These are phyloP conservation scores for Entamoeba invadens DNA, from an alignment of 208 protist species.

Conservation along the genomic window DNA sequence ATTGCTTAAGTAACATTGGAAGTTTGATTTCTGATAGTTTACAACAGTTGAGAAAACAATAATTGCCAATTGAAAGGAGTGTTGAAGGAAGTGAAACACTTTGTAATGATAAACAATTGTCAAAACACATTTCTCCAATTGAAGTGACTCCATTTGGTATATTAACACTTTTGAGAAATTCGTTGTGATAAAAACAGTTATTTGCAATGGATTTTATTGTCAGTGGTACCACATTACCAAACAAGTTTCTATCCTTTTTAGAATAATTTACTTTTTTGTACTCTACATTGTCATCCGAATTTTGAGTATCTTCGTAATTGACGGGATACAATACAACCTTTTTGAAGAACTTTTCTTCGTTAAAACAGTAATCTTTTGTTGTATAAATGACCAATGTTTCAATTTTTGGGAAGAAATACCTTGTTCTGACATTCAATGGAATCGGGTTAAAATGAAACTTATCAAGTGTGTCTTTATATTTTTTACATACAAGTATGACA, in stretches of 20 bases:
- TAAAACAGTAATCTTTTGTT: neutral
- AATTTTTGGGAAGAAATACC: neutral
- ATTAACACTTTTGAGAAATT: neutral
- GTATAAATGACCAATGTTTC: neutral
- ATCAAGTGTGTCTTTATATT: neutral
- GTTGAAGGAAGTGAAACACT: neutral
- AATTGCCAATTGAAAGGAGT: neutral
- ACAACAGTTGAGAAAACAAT: neutral
- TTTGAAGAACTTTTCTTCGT: neutral
- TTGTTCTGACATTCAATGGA: neutral
- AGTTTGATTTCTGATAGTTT: neutral
- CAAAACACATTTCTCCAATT: neutral
- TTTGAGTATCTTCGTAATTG: neutral
- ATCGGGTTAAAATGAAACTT: neutral
- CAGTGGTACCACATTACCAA: neutral
- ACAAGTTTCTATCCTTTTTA: neutral
- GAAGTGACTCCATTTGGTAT: neutral
- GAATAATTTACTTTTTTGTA: neutral
- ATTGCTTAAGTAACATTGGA: neutral
- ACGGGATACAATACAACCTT: neutral
- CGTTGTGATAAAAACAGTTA: neutral
- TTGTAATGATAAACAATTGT: neutral
- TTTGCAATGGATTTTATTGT: neutral
- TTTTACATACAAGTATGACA: neutral
- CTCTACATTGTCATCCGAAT: no score